A percentile compares a stretch with the other conserved stretches of the same genome.
phyloP scores from a whole-genome alignment of 768 basidiomycete species.

The Lactifluus echinatus region DNA sequence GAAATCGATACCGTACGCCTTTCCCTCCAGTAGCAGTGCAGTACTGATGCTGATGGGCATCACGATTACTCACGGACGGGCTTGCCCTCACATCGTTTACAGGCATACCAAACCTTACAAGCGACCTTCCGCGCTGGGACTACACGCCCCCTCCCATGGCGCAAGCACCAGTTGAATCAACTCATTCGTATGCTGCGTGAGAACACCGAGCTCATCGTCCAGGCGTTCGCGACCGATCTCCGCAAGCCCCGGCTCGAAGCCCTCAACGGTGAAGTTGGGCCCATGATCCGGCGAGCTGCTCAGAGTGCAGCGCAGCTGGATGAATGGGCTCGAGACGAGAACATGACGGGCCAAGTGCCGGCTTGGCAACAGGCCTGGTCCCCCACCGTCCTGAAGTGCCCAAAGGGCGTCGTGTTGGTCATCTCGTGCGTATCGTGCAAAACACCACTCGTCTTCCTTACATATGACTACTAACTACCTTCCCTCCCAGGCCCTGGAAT shows the following conservation, averaged over 20 bases:
- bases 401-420: constrained; percentile 55
- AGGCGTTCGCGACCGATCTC: constrained; percentile 32
- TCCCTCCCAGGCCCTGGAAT: constrained; percentile 8
- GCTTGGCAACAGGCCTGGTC: constrained; percentile 44
- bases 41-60: background rate
- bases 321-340: constrained; percentile 46
- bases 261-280: constrained; percentile 34
- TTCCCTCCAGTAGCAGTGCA: no score
- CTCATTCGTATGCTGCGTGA: constrained; percentile 55
- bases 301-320: constrained; percentile 38
- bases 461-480: background rate
- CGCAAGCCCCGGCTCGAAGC: constrained; percentile 23
- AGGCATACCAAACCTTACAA: constrained; percentile 11
- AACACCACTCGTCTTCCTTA: background rate
- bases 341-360: constrained; percentile 27
- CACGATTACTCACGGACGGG: background rate
- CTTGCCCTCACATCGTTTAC: background rate
- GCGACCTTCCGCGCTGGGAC: constrained; percentile 57
- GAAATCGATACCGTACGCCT: constrained; percentile 3
- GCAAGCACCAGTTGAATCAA: constrained; percentile 55
- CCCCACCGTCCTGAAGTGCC: constrained; percentile 43
- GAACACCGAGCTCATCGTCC: constrained; percentile 45
- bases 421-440: constrained; percentile 40
- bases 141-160: constrained; percentile 49
- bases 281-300: constrained; percentile 26